phyloP scores from a whole-genome alignment of 495 filamentous ascomycete species.

The Trichocladium antarcticum region DNA sequence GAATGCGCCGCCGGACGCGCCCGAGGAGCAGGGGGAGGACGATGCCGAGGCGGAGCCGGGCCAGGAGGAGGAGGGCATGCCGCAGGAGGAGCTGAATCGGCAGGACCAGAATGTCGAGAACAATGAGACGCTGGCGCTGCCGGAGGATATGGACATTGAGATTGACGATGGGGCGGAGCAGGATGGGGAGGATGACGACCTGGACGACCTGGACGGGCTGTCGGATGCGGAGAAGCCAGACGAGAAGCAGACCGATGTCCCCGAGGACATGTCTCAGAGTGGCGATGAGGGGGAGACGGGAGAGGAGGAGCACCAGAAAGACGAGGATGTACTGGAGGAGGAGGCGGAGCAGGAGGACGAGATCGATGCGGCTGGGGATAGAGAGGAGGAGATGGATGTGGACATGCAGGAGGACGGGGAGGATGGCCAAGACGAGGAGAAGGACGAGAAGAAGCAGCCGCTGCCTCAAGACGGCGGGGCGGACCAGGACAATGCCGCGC shows the following conservation, averaged over 20 bases:
- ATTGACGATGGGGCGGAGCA: constrained; percentile 40
- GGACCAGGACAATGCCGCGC: constrained; percentile 54
- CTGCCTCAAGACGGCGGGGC: constrained; percentile 36
- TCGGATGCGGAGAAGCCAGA: constrained; percentile 34
- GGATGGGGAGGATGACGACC: constrained; percentile 39
- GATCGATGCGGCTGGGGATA: constrained; percentile 20
- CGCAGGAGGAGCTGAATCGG: constrained; percentile 51
- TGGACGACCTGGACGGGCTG: constrained; percentile 41
- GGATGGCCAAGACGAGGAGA: constrained; percentile 24
- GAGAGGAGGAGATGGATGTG: constrained; percentile 33
- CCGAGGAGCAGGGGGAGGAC: constrained; percentile 47
- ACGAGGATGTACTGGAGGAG: constrained; percentile 19
- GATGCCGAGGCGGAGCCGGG: constrained; percentile 55
- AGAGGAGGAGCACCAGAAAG: constrained; percentile 39
- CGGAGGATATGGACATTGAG: constrained; percentile 67
- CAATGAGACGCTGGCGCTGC: constrained; percentile 45
- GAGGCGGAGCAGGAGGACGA: constrained; percentile 26
- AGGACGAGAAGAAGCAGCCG: constrained; percentile 25
- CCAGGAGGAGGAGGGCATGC: constrained; percentile 63
- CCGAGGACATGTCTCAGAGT: constrained; percentile 7
- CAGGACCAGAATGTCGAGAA: constrained; percentile 57
- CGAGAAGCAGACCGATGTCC: constrained; percentile 10
- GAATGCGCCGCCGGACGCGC: constrained; percentile 45
- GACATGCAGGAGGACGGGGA: constrained; percentile 24
- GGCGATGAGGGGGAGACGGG: constrained; percentile 19